Evolutionary conservation across 257 asterid genomes (phyloP).

Genomic region (Solanum stenotomum): DNA sequence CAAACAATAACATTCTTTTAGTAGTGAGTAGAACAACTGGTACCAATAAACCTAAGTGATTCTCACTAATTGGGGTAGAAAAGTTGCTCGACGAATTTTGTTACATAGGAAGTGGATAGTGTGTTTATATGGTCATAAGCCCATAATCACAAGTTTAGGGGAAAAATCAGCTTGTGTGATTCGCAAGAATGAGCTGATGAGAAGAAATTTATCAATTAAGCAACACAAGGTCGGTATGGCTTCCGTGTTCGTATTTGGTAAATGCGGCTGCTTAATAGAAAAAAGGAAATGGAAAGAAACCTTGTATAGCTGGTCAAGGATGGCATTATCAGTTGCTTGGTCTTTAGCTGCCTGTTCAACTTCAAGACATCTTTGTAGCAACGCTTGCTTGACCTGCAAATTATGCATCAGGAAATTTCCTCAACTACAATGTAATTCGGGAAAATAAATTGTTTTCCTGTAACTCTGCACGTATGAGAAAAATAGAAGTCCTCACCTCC

Average conservation of each 20-base stretch:
- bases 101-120: background rate
- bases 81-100: background rate
- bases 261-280: background rate
- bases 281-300: conserved; percentile 20
- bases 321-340: conserved; percentile 94
- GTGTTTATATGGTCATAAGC: background rate
- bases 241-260: background rate
- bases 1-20: background rate
- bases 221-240: background rate
- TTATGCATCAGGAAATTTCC: background rate
- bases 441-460: background rate
- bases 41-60: background rate
- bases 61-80: background rate
- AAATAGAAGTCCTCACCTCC: conserved; percentile 37
- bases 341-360: conserved; percentile 90
- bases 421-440: background rate
- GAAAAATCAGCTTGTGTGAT: background rate
- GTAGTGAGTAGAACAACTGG: background rate
- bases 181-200: background rate
- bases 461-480: background rate
- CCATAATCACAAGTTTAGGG: background rate
- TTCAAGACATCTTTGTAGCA: conserved; percentile 65
- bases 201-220: background rate
- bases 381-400: conserved; percentile 65
- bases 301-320: conserved; percentile 73